Evolutionary conservation across 2,329 filamentous ascomycete genomes (phyloP), one percentile per base, ranked within the genome.

Genomic region (Aureobasidium namibiae): DNA sequence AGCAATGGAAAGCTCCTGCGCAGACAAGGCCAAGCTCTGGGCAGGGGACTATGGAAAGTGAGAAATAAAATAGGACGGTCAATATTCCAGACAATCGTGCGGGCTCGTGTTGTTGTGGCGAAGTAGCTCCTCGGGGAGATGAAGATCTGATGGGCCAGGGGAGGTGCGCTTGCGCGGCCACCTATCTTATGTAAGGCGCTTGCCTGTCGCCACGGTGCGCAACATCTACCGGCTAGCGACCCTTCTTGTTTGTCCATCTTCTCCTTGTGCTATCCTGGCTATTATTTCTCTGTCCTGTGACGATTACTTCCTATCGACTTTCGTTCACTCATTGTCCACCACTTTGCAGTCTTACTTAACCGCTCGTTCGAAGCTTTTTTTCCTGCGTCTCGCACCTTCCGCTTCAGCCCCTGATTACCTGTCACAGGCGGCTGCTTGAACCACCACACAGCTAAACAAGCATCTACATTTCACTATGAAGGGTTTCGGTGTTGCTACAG

Each of bases 401-500:
- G 13, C 52, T 4, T 39, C 21, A n/a, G 38, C 52, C 52, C 52
- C 38, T 44, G 39, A 34, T 10, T 13, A 56, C 24, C 50, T 54
- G 29, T 16, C 36, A 52, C 16, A 41, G 36, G 50, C 26, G 48
- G 48, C 48, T 23, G 8, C 36, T 39, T 16, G 39, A 9, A 26
- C 38, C 52, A 9, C 31, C 44, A 16, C 44, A 39, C 29, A 16
- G 21, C 18, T 33, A 31, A 59, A 34, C 44, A 33, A 48, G 26
- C n/a, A 50, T 44, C 36, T 33, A 38, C 26, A 59, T 36, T 16
- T 29, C 46, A 59, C 18, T 18, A 61, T 61, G 59, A 61, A 57
- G 53, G 59, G 52, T 41, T 68, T 81, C 73, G 66, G 74, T 61
- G 62, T 78, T 68, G 74, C 75, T 58, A 72, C 75, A 49, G 65